A percentile compares a stretch with the other conserved stretches of the same genome.
phyloP scores from a whole-genome alignment of 2,329 filamentous ascomycete genomes.

The Colletotrichum brevisporum region DNA sequence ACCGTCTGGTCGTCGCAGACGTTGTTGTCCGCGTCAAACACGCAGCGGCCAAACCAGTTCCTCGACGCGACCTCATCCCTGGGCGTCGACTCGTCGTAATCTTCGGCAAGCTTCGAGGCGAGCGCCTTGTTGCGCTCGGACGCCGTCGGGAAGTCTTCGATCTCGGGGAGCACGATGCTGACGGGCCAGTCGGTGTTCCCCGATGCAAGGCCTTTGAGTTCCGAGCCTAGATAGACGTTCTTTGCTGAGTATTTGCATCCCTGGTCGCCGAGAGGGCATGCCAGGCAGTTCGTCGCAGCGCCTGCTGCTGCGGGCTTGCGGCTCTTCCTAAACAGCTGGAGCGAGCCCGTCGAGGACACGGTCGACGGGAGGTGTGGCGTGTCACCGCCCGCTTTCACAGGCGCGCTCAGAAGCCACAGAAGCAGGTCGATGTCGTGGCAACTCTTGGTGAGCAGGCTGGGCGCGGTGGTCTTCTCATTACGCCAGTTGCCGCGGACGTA shows the following conservation, averaged over 20 bases:
- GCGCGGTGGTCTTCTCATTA: constrained; percentile 81
- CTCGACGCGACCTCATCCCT: constrained; percentile 62
- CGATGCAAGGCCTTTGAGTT: constrained; percentile 70
- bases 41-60: constrained; percentile 94
- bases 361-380: constrained; percentile 80
- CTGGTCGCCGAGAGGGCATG: constrained; percentile 77
- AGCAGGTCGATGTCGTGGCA: constrained; percentile 97
- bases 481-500: constrained; percentile 97
- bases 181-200: constrained; percentile 86
- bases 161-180: constrained; percentile 90
- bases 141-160: constrained; percentile 78
- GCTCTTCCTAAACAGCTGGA: constrained; percentile 82
- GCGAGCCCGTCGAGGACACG: constrained; percentile 81
- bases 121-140: constrained; percentile 57
- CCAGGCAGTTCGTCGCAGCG: constrained; percentile 86
- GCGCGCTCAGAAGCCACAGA: constrained; percentile 90
- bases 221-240: constrained; percentile 82
- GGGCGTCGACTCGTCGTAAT: constrained; percentile 66
- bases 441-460: constrained; percentile 91
- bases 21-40: constrained; percentile 93
- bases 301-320: constrained; percentile 85
- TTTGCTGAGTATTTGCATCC: constrained; percentile 89
- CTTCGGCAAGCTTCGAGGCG: constrained; percentile 61
- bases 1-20: constrained; percentile 95
- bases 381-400: constrained; percentile 61